Conservation (phyloP, 768 basidiomycete species). For the Suillus bovinus region DNA sequence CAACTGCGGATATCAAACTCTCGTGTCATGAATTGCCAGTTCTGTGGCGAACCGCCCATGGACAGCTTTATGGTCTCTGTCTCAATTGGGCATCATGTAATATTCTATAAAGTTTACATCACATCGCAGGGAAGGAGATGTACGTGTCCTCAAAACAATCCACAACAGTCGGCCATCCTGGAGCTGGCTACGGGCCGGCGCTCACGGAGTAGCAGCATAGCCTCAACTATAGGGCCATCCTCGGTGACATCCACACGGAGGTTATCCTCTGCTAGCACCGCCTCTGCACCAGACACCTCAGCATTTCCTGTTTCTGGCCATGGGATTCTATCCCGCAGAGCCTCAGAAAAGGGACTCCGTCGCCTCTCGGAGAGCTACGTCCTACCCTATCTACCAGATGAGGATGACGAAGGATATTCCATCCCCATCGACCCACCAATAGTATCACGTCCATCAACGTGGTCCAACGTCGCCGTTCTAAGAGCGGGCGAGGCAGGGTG, state of each 20-base stretch:
- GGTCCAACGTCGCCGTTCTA: constrained; percentile 54
- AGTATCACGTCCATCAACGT: constrained; percentile 27
- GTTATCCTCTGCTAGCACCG: constrained; percentile 41
- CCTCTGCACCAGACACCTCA: constrained; percentile 42
- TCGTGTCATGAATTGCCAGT: constrained; percentile 56
- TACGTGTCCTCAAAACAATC: constrained; percentile 57
- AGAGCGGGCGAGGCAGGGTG: constrained; percentile 56
- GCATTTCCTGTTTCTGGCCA: constrained; percentile 81
- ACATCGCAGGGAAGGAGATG: constrained; percentile 62
- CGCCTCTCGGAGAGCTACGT: constrained; percentile 46
- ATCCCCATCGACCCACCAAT: constrained; percentile 37
- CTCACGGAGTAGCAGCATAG: constrained; percentile 64
- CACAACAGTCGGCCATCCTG: constrained; percentile 45
- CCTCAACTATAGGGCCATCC: constrained; percentile 41
- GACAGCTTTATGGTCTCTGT: constrained; percentile 69
- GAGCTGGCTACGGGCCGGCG: constrained; percentile 48
- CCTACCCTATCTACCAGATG: constrained; percentile 39
- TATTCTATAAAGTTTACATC: constrained; percentile 63
- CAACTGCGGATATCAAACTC: constrained; percentile 62
- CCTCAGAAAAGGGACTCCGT: constrained; percentile 67
- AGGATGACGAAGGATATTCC: constrained; percentile 26
- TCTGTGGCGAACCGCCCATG: constrained; percentile 66
- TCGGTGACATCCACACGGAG: constrained; percentile 47
- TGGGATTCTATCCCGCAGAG: constrained; percentile 72
- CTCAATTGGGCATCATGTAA: constrained; percentile 63